Evolutionary conservation across 768 basidiomycete genomes (phyloP).

Genomic region (Mycena crocata): DNA sequence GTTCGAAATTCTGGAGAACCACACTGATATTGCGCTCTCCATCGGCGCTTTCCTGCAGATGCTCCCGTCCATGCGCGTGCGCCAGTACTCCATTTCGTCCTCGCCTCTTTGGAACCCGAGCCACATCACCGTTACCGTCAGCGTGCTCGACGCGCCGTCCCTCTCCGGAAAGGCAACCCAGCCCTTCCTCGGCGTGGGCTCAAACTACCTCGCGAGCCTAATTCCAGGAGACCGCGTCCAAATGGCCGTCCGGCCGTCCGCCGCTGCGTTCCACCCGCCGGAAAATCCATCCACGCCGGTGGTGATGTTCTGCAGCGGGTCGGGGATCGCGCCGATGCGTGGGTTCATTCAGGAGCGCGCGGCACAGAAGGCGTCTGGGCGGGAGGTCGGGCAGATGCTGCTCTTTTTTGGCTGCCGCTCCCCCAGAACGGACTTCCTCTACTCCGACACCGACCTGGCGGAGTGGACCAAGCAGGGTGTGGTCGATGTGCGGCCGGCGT

Average conservation of each 20-base stretch:
- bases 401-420: constrained; percentile 62
- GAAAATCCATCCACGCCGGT: constrained; percentile 52
- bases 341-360: constrained; percentile 65
- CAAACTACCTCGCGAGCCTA: constrained; percentile 56
- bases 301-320: constrained; percentile 59
- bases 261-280: constrained; percentile 55
- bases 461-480: constrained; percentile 56
- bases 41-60: constrained; percentile 53
- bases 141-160: constrained; percentile 54
- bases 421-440: constrained; percentile 56
- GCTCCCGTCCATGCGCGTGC: constrained; percentile 59
- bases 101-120: constrained; percentile 58
- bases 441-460: constrained; percentile 53
- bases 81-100: constrained; percentile 65
- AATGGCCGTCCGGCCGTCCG: constrained; percentile 54
- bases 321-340: constrained; percentile 62
- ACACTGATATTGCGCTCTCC: constrained; percentile 49
- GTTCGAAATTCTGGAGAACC: constrained; percentile 54
- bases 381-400: constrained; percentile 52
- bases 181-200: constrained; percentile 58
- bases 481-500: constrained; percentile 59
- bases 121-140: constrained; percentile 57
- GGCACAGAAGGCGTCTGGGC: constrained; percentile 54
- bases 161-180: constrained; percentile 44
- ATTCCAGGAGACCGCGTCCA: constrained; percentile 55